phyloP scores from a whole-genome alignment of 2,329 filamentous ascomycete genomes.

The Alternaria sp. region DNA sequence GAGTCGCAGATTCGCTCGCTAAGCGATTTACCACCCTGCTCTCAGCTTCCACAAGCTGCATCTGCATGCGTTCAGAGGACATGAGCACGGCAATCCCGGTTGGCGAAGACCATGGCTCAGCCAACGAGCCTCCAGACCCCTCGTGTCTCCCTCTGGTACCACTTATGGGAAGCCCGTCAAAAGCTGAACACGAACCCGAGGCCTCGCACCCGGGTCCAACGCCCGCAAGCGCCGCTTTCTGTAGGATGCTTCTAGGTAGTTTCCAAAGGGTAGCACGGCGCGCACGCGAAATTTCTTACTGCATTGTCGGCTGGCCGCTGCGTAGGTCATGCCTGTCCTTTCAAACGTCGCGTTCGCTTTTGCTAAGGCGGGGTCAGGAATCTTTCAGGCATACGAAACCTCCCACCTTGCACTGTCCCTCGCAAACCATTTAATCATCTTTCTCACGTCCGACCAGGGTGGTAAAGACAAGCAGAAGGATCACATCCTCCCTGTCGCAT shows the following conservation, averaged over 20 bases:
- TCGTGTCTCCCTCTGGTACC: conserved; percentile 9
- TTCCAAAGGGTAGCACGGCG: conserved; percentile 16
- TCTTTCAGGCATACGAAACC: conserved; percentile 1
- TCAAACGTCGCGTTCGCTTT: background rate
- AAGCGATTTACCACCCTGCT: conserved; percentile 1
- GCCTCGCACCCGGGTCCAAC: conserved; percentile 26
- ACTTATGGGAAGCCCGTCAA: conserved; percentile 10
- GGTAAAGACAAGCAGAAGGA: conserved; percentile 1
- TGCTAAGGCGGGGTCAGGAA: background rate
- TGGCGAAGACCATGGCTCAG: conserved; percentile 9
- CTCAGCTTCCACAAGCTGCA: conserved; percentile 12
- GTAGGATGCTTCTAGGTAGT: conserved; percentile 14
- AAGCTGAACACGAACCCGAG: conserved; percentile 24
- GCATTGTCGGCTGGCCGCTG: background rate
- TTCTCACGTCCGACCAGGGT: background rate
- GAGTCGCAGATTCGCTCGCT: conserved; percentile 10
- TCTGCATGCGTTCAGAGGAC: conserved; percentile 8
- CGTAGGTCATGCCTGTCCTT: background rate
- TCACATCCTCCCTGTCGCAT: background rate
- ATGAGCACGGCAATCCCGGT: conserved; percentile 14
- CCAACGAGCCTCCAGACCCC: conserved; percentile 8
- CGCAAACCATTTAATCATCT: conserved; percentile 1
- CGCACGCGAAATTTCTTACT: conserved; percentile 1
- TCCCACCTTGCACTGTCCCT: background rate
- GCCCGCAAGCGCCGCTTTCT: conserved; percentile 13